Evolutionary conservation across 257 asterid genomes (phyloP), one percentile per base, ranked within the genome.

Genomic region (Fraxinus anomala): DNA sequence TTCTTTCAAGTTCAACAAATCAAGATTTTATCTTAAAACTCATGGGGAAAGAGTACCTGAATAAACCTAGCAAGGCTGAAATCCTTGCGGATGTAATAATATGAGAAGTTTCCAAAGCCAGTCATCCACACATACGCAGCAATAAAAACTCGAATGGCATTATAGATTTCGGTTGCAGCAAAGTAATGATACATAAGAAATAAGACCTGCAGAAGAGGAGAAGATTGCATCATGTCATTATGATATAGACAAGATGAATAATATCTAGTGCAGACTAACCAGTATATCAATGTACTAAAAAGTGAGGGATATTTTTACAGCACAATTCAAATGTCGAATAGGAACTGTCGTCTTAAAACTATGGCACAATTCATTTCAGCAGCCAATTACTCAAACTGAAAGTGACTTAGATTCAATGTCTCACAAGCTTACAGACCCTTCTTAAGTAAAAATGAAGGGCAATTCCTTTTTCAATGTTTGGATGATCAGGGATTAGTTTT

Each of bases 101-200:
- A 94, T 37, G 97, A 92, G 88, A 94, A 94, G 80, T 94, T 94
- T 74, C 98, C 98, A 47, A 92, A 94, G 76, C 98, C 98, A 56
- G 98, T 92, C 98, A 94, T 94, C 96, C 98, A 94, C 71, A 94
- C 97, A 76, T 94, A 92, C 75, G 90, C 96, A 79, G 98, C 97
- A 59, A 94, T 94, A 80, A 92, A 92, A 66, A 94, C 54, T 80
- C 98, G 83, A 83, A 92, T 91, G 65, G 97, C 97, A 78, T 92
- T 94, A 81, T 92, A 94, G 83, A 94, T 81, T 87, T 94, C 97
- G 73, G 87, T 70, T 69, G 97, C 98, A 73, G 94, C 96, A 76
- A 94, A 94, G 91, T 94, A 94, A 85, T 94, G 97, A 83, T 92
- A 92, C 98, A 94, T 92, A 70, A 92, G 92, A 88, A 94, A 92